phyloP scores from a whole-genome alignment of 805 yeast species.

The Schwanniomyces sp. region DNA sequence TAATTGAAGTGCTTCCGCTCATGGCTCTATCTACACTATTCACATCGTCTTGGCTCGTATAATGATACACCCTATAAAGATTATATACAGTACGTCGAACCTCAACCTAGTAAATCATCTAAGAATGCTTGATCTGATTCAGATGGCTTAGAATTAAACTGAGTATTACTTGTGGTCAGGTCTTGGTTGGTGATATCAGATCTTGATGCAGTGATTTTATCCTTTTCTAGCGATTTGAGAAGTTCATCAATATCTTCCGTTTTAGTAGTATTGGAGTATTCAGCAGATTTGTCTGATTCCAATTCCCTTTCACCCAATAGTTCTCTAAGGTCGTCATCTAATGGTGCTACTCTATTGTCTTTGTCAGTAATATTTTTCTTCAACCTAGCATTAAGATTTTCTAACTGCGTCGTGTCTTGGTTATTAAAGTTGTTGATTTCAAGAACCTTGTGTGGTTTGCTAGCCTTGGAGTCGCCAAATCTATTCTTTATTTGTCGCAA shows the following conservation, averaged over 20 bases:
- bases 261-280: not conserved
- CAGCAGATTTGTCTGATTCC: not conserved
- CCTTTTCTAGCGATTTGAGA: not conserved
- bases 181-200: too few species aligned
- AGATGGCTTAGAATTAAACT: conserved; percentile 1
- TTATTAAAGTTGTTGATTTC: conserved; percentile 34
- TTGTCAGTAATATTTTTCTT: not conserved
- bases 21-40: conserved; percentile 1
- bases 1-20: conserved; percentile 11
- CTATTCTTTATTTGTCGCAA: conserved; percentile 27
- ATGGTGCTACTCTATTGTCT: not conserved
- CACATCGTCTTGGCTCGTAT: too few species aligned
- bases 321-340: conserved; percentile 5
- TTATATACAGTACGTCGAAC: conserved; percentile 4
- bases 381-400: conserved; percentile 22
- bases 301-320: conserved; percentile 1
- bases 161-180: too few species aligned
- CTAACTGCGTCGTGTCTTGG: conserved; percentile 22
- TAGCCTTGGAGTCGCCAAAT: conserved; percentile 16
- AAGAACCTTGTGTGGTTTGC: conserved; percentile 16
- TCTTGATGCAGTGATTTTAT: not conserved
- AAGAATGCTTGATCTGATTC: conserved; percentile 12
- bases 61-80: not conserved
- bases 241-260: not conserved
- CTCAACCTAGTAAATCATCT: conserved; percentile 11